phyloP scores from a whole-genome alignment of 2,329 filamentous ascomycete genomes.

The Knufia fluminis region DNA sequence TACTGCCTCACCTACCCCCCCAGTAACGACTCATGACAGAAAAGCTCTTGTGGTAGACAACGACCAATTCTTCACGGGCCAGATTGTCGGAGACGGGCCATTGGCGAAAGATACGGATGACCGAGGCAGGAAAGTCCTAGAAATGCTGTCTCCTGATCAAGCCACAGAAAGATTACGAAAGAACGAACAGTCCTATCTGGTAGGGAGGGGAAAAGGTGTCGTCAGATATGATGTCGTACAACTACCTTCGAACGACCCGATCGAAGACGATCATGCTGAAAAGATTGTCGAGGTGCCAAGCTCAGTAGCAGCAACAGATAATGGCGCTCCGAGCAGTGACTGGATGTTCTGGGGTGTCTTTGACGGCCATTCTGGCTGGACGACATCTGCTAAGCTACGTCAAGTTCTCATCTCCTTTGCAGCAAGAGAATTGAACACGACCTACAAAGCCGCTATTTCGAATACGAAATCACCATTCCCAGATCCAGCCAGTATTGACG shows the following conservation, averaged over 20 bases:
- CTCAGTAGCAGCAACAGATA: conserved; percentile 45
- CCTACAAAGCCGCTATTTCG: conserved; percentile 64
- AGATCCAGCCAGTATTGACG: conserved; percentile 69
- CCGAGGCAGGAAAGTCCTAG: conserved; percentile 73
- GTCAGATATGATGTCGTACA: conserved; percentile 92
- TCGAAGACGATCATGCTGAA: conserved; percentile 96
- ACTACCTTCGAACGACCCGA: conserved; percentile 90
- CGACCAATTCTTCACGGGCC: conserved; percentile 80
- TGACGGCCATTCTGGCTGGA: conserved; percentile 96
- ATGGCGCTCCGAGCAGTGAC: conserved; percentile 57
- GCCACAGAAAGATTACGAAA: conserved; percentile 79
- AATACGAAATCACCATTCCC: conserved; percentile 54
- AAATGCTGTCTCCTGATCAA: conserved; percentile 95
- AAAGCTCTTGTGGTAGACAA: conserved; percentile 78
- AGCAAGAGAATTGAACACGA: conserved; percentile 81
- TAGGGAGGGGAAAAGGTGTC: conserved; percentile 82
- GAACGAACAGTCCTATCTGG: conserved; percentile 83
- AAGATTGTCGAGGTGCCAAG: conserved; percentile 88
- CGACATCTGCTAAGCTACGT: conserved; percentile 88
- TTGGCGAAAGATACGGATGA: conserved; percentile 82
- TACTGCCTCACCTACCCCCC: conserved; percentile 14
- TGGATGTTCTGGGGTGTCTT: conserved; percentile 99
- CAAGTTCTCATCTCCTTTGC: conserved; percentile 89
- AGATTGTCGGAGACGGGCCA: conserved; percentile 74
- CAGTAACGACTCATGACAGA: conserved; percentile 32